A percentile compares a stretch with the other conserved stretches of the same genome.
phyloP scores from a whole-genome alignment of 1,284 basidiomycete species.

The Fomitopsis schrenkii region DNA sequence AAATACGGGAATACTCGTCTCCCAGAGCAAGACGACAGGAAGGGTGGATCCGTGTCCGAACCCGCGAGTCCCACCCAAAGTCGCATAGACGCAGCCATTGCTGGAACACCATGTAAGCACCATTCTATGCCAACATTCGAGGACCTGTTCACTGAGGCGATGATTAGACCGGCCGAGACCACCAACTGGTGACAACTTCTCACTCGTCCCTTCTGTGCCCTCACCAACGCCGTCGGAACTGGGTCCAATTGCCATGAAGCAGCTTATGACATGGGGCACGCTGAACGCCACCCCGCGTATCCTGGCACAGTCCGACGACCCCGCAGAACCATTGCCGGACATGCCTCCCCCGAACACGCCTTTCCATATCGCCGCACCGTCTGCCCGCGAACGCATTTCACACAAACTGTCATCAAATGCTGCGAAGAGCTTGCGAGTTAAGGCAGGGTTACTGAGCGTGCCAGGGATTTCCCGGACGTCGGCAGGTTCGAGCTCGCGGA shows the following conservation, averaged over 20 bases:
- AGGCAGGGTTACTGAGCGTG: constrained; percentile 52
- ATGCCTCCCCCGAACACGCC: constrained; percentile 49
- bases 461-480: constrained; percentile 32
- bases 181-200: constrained; percentile 54
- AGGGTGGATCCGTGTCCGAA: constrained; percentile 43
- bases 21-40: constrained; percentile 54
- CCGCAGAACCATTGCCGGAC: constrained; percentile 30
- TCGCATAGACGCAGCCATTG: constrained; percentile 84
- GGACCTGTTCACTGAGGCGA: constrained; percentile 4
- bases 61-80: constrained; percentile 87
- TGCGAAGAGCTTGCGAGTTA: constrained; percentile 63
- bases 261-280: constrained; percentile 93
- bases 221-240: constrained; percentile 81
- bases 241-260: constrained; percentile 70
- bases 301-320: constrained; percentile 63
- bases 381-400: constrained; percentile 73
- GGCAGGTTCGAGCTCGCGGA: constrained; percentile 27
- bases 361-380: constrained; percentile 69
- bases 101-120: constrained; percentile 69
- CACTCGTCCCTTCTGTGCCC: constrained; percentile 80
- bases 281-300: constrained; percentile 83
- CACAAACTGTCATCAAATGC: constrained; percentile 75
- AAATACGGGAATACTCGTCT: constrained; percentile 79
- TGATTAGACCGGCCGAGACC: constrained; percentile 53
- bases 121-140: not conserved